Evolutionary conservation across 2,329 filamentous ascomycete genomes (phyloP), one percentile per base, ranked within the genome.

Genomic region (Xylariaceae sp.): DNA sequence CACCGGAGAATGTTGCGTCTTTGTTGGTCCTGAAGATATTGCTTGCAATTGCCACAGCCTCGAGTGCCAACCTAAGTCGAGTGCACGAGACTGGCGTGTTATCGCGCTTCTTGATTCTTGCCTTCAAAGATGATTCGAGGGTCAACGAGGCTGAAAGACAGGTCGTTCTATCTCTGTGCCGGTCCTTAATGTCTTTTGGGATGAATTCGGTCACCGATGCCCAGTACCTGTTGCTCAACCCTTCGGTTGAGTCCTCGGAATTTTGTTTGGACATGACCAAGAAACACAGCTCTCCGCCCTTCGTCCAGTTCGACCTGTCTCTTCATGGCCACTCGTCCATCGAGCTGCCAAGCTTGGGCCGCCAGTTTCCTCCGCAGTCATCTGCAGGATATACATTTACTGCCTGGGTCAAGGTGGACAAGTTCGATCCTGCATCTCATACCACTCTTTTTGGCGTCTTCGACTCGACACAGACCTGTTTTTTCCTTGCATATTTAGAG

Each of bases 401-500:
- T 31, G 78, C 87, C 1, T 98, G 92, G 92, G 76, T 95, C 34
- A 80, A 85, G 14, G 78, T 98, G 43, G 89, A 97, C 59, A 71
- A 79, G 28, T 97, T 92, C 60, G 94, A 98, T 59, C 68, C 77
- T 4, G 76, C 78, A 31, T 81, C 85, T 12, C 92, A 98, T 60
- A 98, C 92, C 0, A 98, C 92, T 0, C 75, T 98, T 11, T 98
- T 98, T 60, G 92, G 92, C 17, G 87, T 92, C 7, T 97, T 94
- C 61, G 92, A 98, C 63, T 73, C 83, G 3, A 88, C 80, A 4
- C 90, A 97, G 61, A 88, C 86, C 4, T 98, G 92, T 62, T 98
- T 98, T 56, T 67, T 98, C 24, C 78, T 98, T 51, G 82, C 88
- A 44, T 98, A 98, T 57, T 72, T 98, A 27, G 94, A 98, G 60